These are phyloP conservation scores for Boletales sp. DNA, from an alignment of 768 basidiomycete genomes.

Conservation along the genomic window DNA sequence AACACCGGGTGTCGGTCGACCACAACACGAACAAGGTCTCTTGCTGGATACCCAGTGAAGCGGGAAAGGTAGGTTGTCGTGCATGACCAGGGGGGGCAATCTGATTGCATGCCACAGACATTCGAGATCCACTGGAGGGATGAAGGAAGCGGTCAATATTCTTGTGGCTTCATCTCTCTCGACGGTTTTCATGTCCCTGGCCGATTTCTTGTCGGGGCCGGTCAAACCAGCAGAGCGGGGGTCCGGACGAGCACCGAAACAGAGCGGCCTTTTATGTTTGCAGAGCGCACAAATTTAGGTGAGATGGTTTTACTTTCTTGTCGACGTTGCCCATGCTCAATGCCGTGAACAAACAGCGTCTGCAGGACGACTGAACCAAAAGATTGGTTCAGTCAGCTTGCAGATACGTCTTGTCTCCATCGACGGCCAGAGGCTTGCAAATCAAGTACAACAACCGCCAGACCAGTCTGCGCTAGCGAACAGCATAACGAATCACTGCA, in stretches of 20 bases:
- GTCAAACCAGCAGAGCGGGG: conserved; percentile 50
- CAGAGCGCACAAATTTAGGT: conserved; percentile 40
- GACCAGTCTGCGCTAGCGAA: conserved; percentile 34
- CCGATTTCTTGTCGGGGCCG: conserved; percentile 54
- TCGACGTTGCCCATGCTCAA: not conserved
- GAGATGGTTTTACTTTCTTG: conserved; percentile 4
- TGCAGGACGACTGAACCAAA: conserved; percentile 17
- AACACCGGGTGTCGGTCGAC: conserved; percentile 56
- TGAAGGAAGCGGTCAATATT: conserved; percentile 47
- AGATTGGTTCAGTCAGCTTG: conserved; percentile 45
- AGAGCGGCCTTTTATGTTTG: conserved; percentile 63
- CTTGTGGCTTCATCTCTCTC: conserved; percentile 59
- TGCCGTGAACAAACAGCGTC: not conserved
- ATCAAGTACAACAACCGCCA: conserved; percentile 41
- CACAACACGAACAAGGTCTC: conserved; percentile 42
- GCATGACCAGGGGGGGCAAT: not conserved
- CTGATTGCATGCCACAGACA: conserved; percentile 32
- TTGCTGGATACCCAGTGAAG: conserved; percentile 67
- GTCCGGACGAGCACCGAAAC: conserved; percentile 46
- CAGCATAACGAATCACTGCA: conserved; percentile 22
- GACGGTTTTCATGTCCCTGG: conserved; percentile 66
- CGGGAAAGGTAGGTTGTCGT: conserved; percentile 45
- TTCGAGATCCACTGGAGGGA: conserved; percentile 69
- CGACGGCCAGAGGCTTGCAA: conserved; percentile 35
- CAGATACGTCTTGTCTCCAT: conserved; percentile 41